Evolutionary conservation across 1,139 yeast genomes (phyloP).

Genomic region (Sugiyamaella paludigena): DNA sequence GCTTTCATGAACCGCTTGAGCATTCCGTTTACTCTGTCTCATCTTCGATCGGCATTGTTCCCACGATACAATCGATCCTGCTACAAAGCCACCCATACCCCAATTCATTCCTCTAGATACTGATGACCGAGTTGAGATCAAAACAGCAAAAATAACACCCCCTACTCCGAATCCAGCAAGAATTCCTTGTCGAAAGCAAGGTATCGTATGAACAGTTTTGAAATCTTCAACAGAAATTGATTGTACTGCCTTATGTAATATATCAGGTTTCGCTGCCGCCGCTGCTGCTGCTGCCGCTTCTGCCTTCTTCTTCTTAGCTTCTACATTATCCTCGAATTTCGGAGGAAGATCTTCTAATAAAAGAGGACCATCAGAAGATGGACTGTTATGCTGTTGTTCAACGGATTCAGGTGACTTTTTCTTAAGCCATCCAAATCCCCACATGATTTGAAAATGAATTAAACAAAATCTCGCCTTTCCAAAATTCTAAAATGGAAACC

Average conservation of each 20-base stretch:
- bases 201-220: constrained; percentile 59
- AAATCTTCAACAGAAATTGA: constrained; percentile 49
- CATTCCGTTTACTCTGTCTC: constrained; percentile 58
- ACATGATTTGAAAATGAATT: constrained; percentile 1
- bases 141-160: constrained; percentile 72
- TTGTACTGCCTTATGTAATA: constrained; percentile 27
- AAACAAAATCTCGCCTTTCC: too few relatives aligned
- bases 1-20: constrained; percentile 35
- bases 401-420: background rate
- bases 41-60: constrained; percentile 82
- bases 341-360: constrained; percentile 38
- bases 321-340: constrained; percentile 33
- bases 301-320: constrained; percentile 10
- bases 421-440: constrained; percentile 13
- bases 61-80: constrained; percentile 87
- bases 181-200: constrained; percentile 89
- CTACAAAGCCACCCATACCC: constrained; percentile 75
- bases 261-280: constrained; percentile 17
- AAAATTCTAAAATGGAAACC: too few relatives aligned
- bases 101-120: constrained; percentile 67
- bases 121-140: constrained; percentile 59
- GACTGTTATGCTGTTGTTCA: background rate
- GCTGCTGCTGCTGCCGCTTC: constrained; percentile 19
- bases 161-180: constrained; percentile 83
- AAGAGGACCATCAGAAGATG: background rate